Conservation (phyloP, 169 alveolate species). For the Cryptosporidium xiaoi region DNA sequence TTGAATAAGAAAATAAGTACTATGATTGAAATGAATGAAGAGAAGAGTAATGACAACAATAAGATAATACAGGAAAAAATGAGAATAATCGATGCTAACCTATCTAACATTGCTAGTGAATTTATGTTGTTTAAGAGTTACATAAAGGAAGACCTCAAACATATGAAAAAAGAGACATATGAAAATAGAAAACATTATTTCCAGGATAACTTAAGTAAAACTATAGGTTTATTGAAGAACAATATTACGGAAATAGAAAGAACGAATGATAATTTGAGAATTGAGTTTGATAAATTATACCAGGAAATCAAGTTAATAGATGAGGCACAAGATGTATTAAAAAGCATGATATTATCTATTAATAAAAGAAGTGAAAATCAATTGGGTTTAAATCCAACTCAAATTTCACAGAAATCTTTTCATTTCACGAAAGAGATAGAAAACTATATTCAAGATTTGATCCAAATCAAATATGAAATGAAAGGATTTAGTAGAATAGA, state of each 20-base stretch:
- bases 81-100: no score
- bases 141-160: no score
- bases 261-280: not conserved
- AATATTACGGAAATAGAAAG: slow-evolving; percentile 24
- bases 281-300: slow-evolving; percentile 10
- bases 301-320: slow-evolving; percentile 45
- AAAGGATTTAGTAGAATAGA: slow-evolving; percentile 22
- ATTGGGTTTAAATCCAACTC: not conserved
- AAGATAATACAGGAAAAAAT: not conserved
- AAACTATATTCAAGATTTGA: not conserved
- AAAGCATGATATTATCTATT: slow-evolving; percentile 40
- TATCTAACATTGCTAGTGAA: no score
- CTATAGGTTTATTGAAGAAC: slow-evolving; percentile 4
- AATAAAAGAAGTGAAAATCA: slow-evolving; percentile 31
- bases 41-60: not conserved
- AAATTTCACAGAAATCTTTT: not conserved
- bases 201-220: not conserved
- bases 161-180: no score
- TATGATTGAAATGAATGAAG: slow-evolving; percentile 7
- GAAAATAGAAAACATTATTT: no score
- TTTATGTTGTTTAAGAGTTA: no score
- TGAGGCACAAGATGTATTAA: slow-evolving; percentile 44
- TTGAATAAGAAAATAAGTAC: slow-evolving; percentile 28
- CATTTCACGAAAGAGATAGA: not conserved
- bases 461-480: slow-evolving; percentile 13